These are phyloP conservation scores for Maudiozyma pseudohumilis DNA, from an alignment of 805 yeast genomes.

Conservation along the genomic window DNA sequence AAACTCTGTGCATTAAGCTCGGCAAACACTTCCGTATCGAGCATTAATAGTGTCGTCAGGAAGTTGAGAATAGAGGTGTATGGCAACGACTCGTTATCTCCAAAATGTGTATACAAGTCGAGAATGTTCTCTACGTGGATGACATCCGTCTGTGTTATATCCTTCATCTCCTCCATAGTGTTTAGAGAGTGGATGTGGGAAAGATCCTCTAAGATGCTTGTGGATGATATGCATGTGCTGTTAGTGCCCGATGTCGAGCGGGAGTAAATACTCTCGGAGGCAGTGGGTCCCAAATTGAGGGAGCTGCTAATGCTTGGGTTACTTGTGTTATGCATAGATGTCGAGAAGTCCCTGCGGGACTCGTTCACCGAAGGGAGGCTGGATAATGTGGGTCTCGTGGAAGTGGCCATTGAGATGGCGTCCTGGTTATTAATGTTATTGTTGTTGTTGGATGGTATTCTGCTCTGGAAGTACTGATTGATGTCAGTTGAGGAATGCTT, in stretches of 20 bases:
- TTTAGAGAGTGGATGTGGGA: not conserved
- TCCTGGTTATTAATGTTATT: not conserved
- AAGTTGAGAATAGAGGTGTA: conserved; percentile 23
- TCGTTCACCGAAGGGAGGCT: not conserved
- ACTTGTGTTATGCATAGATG: not conserved
- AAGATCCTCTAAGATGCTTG: not conserved
- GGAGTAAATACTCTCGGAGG: not conserved
- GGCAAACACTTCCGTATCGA: conserved; percentile 20
- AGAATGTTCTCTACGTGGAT: conserved; percentile 14
- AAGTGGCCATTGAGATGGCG: not conserved
- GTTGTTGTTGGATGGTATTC: conserved; percentile 2
- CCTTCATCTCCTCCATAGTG: not conserved
- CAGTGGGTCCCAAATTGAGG: not conserved
- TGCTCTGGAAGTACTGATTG: conserved; percentile 3
- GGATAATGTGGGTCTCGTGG: not conserved
- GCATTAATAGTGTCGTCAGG: conserved; percentile 16
- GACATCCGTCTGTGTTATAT: conserved; percentile 1
- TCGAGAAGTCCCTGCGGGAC: not conserved
- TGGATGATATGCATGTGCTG: not conserved
- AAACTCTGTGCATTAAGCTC: conserved; percentile 19
- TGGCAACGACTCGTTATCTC: conserved; percentile 21
- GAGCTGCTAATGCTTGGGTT: conserved; percentile 2
- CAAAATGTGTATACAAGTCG: conserved; percentile 18
- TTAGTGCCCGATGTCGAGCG: not conserved
- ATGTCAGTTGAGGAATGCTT: conserved; percentile 3